Evolutionary conservation across 176 grass and related monocot genomes (phyloP).

Genomic region (sorghum (Sorghum bicolor)): Sorghum_bicolor_NCBIv3 NC_012872.2:2326501-2327000

Average conservation of each 20-base stretch:
- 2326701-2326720: background rate
- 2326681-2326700: constrained; percentile 6
- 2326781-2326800: background rate
- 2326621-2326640: constrained; percentile 25
- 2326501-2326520: constrained; percentile 43
- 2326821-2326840: background rate
- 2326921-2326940: constrained; percentile 27
- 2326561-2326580: background rate
- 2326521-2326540: constrained; percentile 54
- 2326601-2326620: background rate
- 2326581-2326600: background rate
- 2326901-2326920: constrained; percentile 1
- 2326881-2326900: constrained; percentile 39
- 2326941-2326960: background rate
- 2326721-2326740: constrained; percentile 20
- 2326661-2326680: constrained; percentile 53
- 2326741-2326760: constrained; percentile 7
- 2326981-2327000: background rate
- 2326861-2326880: constrained; percentile 45
- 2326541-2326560: constrained; percentile 33
- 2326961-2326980: background rate
- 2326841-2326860: constrained; percentile 27
- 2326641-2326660: constrained; percentile 61
- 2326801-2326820: background rate
- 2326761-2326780: constrained; percentile 31